Evolutionary conservation across 441 rosid species (phyloP), one percentile per base, ranked within the genome.

Genomic region (Corymbia calophylla): DNA sequence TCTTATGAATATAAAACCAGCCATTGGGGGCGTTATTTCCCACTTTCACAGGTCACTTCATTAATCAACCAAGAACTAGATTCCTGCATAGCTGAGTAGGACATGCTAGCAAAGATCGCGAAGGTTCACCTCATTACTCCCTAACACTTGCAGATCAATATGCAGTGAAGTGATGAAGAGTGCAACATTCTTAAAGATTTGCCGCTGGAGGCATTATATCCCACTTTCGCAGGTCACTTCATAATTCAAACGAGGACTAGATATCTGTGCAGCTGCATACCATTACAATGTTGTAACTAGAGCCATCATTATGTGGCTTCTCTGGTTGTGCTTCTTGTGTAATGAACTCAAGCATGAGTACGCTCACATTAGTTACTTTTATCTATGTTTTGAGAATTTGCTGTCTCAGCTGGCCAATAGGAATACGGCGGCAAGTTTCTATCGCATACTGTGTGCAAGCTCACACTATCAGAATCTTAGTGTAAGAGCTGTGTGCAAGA

Each of bases 21-120:
- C 97, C 55, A 94, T 97, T 84, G 98, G 97, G 31, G 96, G 98
- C 60, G 96, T 96, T 85, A 96, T 96, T 87, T 97, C 98, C 9
- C 97, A 96, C 90, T 94, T 96, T 90, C 95, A 96, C 95, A 96
- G 96, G 93, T 95, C 97, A 25, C 98, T 96, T 73, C 94, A 95
- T 94, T 95, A 96, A 90, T 93, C 98, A 47, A 88, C 94, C 89
- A 93, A 95, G 90, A 96, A 96, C 56, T 55, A 55, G 88, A 49
- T 60, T 86, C 66, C 84, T 55, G 32, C 35, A 51, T 49, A 35
- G 66, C 64, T 4, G 18, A 27, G 51, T 23, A 77, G 15, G 97
- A 89, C 95, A 95, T 87, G 96, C 97, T 1, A 96, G 98, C 95
- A 97, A 95, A 92, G 98, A 96, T 93, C 94, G 95, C 9, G 44